Base-by-base conservation (phyloP, 495 filamentous ascomycete species). In the Neurospora terricola region DNA sequence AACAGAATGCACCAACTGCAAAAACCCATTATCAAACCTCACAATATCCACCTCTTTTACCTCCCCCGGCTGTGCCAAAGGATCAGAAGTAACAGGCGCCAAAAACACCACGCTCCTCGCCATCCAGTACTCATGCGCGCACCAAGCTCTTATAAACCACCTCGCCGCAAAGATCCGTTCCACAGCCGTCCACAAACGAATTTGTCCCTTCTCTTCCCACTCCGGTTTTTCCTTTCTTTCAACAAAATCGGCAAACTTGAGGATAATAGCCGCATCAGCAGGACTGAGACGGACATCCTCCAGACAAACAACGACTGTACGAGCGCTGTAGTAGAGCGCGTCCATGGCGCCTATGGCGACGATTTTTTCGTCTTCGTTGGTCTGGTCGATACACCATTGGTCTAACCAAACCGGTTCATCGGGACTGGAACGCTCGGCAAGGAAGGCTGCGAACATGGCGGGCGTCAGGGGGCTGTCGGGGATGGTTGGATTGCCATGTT, bases 341-440 rank as follows among this genome's bases (percentile, higher is more conserved):
- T 39, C 69, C 30, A 38, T 70, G 40, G 73, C 68, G 11, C 74
- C 80, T 14, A 81, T 77, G 34, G 80, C 77, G 2, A 70, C 43
- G 0, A 34, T 68, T 38, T 79, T 82, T 59, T 83, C 77, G 0
- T 10, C 72, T 12, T 73, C 74, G 48, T 79, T 72, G 4, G 9
- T 39, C 38, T 83, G 80, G 73, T 81, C 77, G 74, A 82, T 83
- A 70, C 80, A 82, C 39, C 81, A 72, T 43, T 77, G 73, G 43
- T 82, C 79, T 10, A 81, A 70, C 81, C 81, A 82, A 0, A 81
- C 73, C 0, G 70, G 75, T 42, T 77, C 77, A 18, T 70, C 70
- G 0, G 66, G 37, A 18, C 5, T 27, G 12, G 23, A 7, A 1
- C 75, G 73, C 3, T 73, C 70, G 1, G 12, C 59, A 54, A 78